A percentile compares a stretch with the other conserved stretches of the same genome.
Conservation (phyloP, 768 basidiomycete genomes). For the Psilocybe tampanensis region DNA sequence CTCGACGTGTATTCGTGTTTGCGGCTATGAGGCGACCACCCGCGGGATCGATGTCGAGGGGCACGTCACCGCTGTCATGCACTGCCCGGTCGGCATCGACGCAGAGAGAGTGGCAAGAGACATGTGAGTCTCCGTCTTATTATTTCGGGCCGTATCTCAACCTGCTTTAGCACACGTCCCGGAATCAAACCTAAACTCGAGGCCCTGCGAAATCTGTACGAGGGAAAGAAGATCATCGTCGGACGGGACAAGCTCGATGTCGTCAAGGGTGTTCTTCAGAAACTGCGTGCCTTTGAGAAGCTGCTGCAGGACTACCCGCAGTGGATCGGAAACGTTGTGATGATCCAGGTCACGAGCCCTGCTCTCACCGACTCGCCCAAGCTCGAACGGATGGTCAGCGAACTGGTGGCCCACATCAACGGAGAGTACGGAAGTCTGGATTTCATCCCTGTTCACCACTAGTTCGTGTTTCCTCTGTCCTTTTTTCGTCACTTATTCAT, state of each 20-base stretch:
- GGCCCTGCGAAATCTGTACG: constrained; percentile 80
- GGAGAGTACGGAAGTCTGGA: constrained; percentile 93
- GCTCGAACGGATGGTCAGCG: constrained; percentile 90
- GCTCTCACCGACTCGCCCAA: constrained; percentile 91
- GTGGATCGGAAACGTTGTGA: constrained; percentile 89
- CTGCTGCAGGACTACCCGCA: constrained; percentile 91
- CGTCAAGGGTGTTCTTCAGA: constrained; percentile 98
- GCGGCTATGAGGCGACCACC: constrained; percentile 85
- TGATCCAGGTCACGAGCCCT: constrained; percentile 93
- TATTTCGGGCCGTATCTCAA: too few species aligned
- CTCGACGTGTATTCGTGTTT: constrained; percentile 93
- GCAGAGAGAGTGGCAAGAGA: constrained; percentile 87
- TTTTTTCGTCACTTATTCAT: neutral
- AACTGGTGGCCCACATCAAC: constrained; percentile 93
- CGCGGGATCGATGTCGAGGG: constrained; percentile 84
- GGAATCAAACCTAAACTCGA: constrained; percentile 92
- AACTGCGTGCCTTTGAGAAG: constrained; percentile 96
- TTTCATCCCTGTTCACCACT: constrained; percentile 97
- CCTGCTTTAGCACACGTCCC: constrained; percentile 68
- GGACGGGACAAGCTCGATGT: constrained; percentile 97
- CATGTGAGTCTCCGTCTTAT: constrained; percentile 43
- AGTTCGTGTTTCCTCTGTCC: constrained; percentile 54
- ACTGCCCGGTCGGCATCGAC: constrained; percentile 96
- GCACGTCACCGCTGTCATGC: constrained; percentile 77
- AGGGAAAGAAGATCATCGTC: constrained; percentile 98